Evolutionary conservation across 306 rosid species (phyloP), one percentile per base, ranked within the genome.

Genomic region (Nissolia schottii): DNA sequence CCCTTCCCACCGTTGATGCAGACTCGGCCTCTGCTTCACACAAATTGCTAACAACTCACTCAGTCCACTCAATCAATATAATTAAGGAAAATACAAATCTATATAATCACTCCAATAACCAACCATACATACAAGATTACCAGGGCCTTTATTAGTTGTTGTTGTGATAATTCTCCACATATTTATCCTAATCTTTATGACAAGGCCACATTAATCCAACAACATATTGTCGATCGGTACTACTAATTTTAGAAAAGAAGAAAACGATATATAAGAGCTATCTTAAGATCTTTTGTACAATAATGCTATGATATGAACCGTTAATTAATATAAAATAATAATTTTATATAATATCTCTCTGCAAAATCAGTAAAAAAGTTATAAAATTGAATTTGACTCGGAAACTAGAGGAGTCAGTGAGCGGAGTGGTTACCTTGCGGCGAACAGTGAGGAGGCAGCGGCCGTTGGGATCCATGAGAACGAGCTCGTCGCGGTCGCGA

Each of bases 1-100:
- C 0, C 99, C 99, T 49, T 94, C 99, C 99, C 99, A 94, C 74
- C 99, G 84, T 28, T 91, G 92, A 82, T 91, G 98, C 49, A 91
- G 62, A 78, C 98, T 94, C 34, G 98, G 96, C 79, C 90, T 79
- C 98, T 94, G 88, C 13, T 64, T 28, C 6, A 2, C n/a, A 51
- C 35, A 60, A n/a, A 19, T n/a, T 61, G 32, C 3, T 4, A 8
- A 38, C 6, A 38, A 51, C 51, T 58, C 28, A 66, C 13, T 32
- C 29, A 48, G 71, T 77, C 35, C n/a, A 60, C 35, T 55, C 70
- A 65, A 35, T 41, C 23, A 29, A 24, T 2, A 14, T 1, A 16
- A 32, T 7, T 35, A 35, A n/a, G n/a, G n/a, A n/a, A n/a, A n/a
- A n/a, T n/a, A n/a, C n/a, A n/a, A n/a, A n/a, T n/a, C n/a, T 6